Evolutionary conservation across 2,329 filamentous ascomycete genomes (phyloP).

Genomic region (Aspergillus chevalieri): DNA sequence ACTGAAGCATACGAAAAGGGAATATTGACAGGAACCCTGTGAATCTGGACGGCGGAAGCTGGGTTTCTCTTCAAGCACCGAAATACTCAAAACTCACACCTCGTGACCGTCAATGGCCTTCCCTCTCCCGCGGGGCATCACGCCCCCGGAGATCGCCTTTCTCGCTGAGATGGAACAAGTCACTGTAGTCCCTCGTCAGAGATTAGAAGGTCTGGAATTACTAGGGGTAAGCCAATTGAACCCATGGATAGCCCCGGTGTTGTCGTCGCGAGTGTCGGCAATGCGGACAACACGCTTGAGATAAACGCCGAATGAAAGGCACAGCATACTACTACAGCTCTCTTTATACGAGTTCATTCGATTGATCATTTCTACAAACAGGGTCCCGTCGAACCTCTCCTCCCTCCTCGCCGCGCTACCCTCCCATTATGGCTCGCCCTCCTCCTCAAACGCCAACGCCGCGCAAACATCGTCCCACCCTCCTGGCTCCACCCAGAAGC

Average conservation of each 20-base stretch:
- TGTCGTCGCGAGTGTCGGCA: not conserved
- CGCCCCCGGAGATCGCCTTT: slow-evolving; percentile 84
- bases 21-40: not conserved
- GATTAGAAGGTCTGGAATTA: slow-evolving; percentile 77
- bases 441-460: slow-evolving; percentile 86
- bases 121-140: slow-evolving; percentile 60
- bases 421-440: slow-evolving; percentile 92
- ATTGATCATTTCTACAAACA: slow-evolving; percentile 32
- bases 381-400: slow-evolving; percentile 71
- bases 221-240: slow-evolving; percentile 62
- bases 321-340: not conserved
- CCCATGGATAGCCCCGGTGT: not conserved
- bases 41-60: too few relatives aligned
- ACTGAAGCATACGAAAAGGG: not conserved
- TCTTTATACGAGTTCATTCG: not conserved
- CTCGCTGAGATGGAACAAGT: slow-evolving; percentile 97
- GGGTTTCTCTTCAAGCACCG: not conserved
- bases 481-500: slow-evolving; percentile 77
- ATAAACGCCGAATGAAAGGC: too few relatives aligned
- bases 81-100: not conserved
- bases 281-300: too few relatives aligned
- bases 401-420: slow-evolving; percentile 71
- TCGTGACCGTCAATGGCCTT: slow-evolving; percentile 48
- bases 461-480: slow-evolving; percentile 87
- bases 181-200: slow-evolving; percentile 84